A percentile compares a stretch with the other conserved stretches of the same genome.
Conservation (phyloP, 495 filamentous ascomycete species). For the Lineolata rhizophorae region DNA sequence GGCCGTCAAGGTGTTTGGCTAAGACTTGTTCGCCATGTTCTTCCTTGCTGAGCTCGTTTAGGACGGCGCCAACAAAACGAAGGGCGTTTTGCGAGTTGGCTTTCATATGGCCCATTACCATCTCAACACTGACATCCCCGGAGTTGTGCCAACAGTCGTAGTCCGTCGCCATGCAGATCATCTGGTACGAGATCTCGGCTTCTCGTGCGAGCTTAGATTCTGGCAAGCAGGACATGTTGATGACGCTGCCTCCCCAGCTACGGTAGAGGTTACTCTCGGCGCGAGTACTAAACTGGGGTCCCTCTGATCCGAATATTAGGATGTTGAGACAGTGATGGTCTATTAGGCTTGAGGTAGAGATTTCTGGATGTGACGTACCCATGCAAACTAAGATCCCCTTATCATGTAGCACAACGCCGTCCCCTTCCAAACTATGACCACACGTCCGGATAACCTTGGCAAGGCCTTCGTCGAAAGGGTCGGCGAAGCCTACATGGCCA, state of each 20-base stretch:
- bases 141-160: slow-evolving; percentile 88
- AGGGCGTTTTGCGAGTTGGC: slow-evolving; percentile 75
- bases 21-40: slow-evolving; percentile 53
- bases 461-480: slow-evolving; percentile 72
- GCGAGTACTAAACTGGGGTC: slow-evolving; percentile 92
- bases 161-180: slow-evolving; percentile 98
- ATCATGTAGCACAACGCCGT: slow-evolving; percentile 57
- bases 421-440: slow-evolving; percentile 54
- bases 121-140: slow-evolving; percentile 67
- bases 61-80: slow-evolving; percentile 60
- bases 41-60: slow-evolving; percentile 61
- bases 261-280: slow-evolving; percentile 91
- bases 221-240: slow-evolving; percentile 95
- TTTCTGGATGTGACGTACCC: slow-evolving; percentile 28
- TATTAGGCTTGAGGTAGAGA: neutral
- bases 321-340: neutral
- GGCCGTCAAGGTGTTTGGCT: slow-evolving; percentile 52
- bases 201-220: slow-evolving; percentile 92
- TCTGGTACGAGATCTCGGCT: slow-evolving; percentile 89
- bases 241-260: slow-evolving; percentile 68
- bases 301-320: slow-evolving; percentile 43
- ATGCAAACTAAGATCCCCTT: slow-evolving; percentile 75
- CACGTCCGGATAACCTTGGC: slow-evolving; percentile 48
- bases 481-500: slow-evolving; percentile 84
- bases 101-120: slow-evolving; percentile 95